Conservation (phyloP, 1,284 basidiomycete genomes). For the Blastosporella zonata region DNA sequence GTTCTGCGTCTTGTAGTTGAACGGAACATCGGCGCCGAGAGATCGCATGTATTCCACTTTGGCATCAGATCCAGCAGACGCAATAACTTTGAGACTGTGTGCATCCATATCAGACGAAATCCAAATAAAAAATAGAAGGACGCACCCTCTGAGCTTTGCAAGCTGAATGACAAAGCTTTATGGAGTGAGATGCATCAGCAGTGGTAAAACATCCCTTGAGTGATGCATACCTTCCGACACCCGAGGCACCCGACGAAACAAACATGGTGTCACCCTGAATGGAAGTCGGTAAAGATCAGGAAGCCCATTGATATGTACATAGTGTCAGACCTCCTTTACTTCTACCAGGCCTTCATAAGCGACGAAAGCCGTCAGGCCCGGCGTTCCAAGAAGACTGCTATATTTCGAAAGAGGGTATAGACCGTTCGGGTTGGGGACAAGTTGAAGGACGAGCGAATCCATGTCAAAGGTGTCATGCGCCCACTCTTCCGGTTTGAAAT, state of each 20-base stretch:
- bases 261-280: neutral
- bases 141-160: constrained; percentile 55
- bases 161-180: constrained; percentile 48
- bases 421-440: constrained; percentile 25
- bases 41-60: constrained; percentile 63
- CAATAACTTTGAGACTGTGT: constrained; percentile 53
- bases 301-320: neutral
- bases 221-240: constrained; percentile 35
- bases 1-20: constrained; percentile 68
- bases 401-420: constrained; percentile 24
- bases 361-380: constrained; percentile 25
- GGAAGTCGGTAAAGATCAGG: neutral
- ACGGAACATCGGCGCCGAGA: constrained; percentile 64
- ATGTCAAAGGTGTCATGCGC: constrained; percentile 25
- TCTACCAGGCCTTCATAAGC: constrained; percentile 23
- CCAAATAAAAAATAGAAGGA: neutral
- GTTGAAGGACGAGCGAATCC: constrained; percentile 24
- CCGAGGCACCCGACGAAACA: constrained; percentile 12
- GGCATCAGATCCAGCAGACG: constrained; percentile 66
- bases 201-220: neutral
- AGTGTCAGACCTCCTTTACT: constrained; percentile 14
- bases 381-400: constrained; percentile 23
- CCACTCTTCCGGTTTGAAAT: constrained; percentile 22
- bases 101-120: neutral
- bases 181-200: neutral